Base-by-base conservation (phyloP, 805 yeast species). In the Candida ascalaphidarum region DNA sequence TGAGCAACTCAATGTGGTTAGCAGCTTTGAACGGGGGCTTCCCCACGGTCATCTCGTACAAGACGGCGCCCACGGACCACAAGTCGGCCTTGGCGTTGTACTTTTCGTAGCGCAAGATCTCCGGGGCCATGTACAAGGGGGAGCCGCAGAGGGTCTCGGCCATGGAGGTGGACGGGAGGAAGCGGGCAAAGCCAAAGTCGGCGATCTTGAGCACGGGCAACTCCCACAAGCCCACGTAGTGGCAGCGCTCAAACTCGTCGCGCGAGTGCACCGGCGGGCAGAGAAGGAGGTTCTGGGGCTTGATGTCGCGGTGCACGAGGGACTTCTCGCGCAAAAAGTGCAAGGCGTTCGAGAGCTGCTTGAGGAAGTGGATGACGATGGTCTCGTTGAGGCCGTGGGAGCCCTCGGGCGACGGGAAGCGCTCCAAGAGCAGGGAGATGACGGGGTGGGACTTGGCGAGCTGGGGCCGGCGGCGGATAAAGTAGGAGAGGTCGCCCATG, bases 51-150 rank as follows among this genome's bases (percentile, higher is more conserved):
- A 92, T 88, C 55, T 92, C 98, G 55, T 79, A 92, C 9, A 88
- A 60, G 1, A 92, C 97, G 1, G 97, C 94, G 3, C 98, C 98
- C 4, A 89, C 95, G 5, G 96, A 86, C 98, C 98, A 92, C 38
- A 92, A 58, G 50, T 92, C 98, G 0, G 96, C 97, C 51, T 86
- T 88, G 4, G 97, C 98, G 42, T 88, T 86, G 58, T 92, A 92
- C 55, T 86, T 92, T 51, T 92, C 96, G 48, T 84, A 88, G 37
- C 94, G 68, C 42, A 92, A 62, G 26, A 92, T 92, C 57, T 92
- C 98, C 0, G 98, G 98, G 0, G 98, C 98, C 98, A 92, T 92
- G 56, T 92, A 92, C 24, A 92, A 68, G 3, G 98, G 98, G 8
- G 95, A 84, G 1, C 98, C 98, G 65, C 98, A 92, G 40, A 92